Base-by-base conservation (phyloP, 768 basidiomycete genomes). In the Tricholoma bakamatsutake region DNA sequence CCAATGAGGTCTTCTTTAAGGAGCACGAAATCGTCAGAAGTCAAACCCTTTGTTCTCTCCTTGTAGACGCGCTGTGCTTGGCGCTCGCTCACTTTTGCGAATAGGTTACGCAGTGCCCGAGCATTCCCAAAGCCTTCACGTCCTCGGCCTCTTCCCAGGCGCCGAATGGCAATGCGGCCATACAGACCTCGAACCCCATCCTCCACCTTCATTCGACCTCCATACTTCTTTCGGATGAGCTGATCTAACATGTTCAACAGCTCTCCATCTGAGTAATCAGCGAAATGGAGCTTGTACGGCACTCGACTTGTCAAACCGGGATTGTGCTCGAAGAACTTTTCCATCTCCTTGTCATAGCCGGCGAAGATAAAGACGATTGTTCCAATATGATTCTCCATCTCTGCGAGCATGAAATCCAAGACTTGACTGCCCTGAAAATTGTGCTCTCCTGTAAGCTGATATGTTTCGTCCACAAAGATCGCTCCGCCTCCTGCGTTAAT, bases 281-380 rank as follows among this genome's bases (percentile, higher is more conserved):
- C 66, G 59, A 88, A 88, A 11, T 79, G 69, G 31, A 88, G 71
- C 34, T 65, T 67, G 57, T 83, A 78, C 0, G 87, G 87, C 8
- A 88, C 81, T n/a, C 87, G 82, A 67, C 85, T 87, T 7, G 69
- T 67, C 11, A 88, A 65, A 1, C 87, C 87, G 2, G 87, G 85
- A 61, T 88, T 88, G 57, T 87, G 85, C 57, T 87, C 85, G 57
- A 88, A 88, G 69, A 88, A 88, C 43, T 76, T 81, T 59, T 88
- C 87, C 87, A 88, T 88, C 66, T 88, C 73, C 53, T 79, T 83
- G 64, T 71, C 78, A 64, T 88, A 88, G 4, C 87, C 87, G 0
- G 87, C 87, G 2, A 88, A 71, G 53, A 88, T 80, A 68, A 88
- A 88, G 10, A 86, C 82, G 5, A 87, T 59, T 5, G 71, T 80